Evolutionary conservation across 129 eudicot genomes (phyloP).

Genomic region (Ambrosia trifida): DNA sequence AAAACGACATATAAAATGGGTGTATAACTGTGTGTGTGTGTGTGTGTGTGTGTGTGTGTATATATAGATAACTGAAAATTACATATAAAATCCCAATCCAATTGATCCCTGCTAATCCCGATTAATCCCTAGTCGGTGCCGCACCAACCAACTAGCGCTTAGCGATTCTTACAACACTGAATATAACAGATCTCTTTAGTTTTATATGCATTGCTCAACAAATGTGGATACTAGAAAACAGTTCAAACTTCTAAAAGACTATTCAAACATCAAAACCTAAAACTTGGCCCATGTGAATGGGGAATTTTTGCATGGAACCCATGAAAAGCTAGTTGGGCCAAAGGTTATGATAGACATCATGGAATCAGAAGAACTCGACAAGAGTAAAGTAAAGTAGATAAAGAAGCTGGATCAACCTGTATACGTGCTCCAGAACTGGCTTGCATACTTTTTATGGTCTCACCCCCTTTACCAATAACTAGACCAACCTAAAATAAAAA

Average conservation of each 20-base stretch:
- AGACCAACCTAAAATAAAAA: conserved; percentile 77
- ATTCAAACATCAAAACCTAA: neutral
- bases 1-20: too few species aligned
- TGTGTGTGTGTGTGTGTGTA: too few species aligned
- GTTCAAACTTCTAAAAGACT: neutral
- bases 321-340: neutral
- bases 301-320: neutral
- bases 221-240: neutral
- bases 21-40: too few species aligned
- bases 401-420: conserved; percentile 53
- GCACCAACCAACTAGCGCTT: too few species aligned
- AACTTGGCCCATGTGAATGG: neutral
- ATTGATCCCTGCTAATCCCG: too few species aligned
- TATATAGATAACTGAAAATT: too few species aligned
- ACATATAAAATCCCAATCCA: too few species aligned
- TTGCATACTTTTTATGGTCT: conserved; percentile 93
- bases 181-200: neutral
- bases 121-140: too few species aligned
- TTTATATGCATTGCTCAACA: neutral
- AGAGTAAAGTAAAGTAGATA: neutral
- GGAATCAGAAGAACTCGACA: neutral
- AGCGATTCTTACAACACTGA: too few species aligned
- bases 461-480: conserved; percentile 98
- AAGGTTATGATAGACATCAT: neutral
- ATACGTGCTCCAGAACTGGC: conserved; percentile 85